phyloP scores from a whole-genome alignment of 2,329 filamentous ascomycete genomes.

The Apiospora phragmitis region DNA sequence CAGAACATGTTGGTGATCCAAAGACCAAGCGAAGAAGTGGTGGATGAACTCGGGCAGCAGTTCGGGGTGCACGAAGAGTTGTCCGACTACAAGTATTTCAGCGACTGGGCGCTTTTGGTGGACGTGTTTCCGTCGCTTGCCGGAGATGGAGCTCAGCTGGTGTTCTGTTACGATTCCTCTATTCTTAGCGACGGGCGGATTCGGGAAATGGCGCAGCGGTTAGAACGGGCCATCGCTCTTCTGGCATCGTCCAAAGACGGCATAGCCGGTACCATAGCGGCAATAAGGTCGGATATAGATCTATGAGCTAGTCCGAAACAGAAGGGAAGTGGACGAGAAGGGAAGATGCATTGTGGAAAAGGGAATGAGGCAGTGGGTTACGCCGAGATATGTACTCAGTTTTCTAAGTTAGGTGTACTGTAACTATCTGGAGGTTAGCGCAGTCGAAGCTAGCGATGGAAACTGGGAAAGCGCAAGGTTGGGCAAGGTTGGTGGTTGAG shows the following conservation, averaged over 20 bases:
- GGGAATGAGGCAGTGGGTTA: background rate
- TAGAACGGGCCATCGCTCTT: background rate
- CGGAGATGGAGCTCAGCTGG: background rate
- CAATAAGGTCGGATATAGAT: background rate
- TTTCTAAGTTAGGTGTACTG: no score
- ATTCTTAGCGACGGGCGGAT: background rate
- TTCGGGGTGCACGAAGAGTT: background rate
- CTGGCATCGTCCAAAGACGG: background rate
- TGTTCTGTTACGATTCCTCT: background rate
- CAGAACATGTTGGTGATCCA: background rate
- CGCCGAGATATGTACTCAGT: conserved; percentile 1
- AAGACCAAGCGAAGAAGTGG: background rate
- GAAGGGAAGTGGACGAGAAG: background rate
- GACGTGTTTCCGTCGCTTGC: background rate
- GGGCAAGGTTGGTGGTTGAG: background rate
- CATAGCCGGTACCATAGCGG: background rate
- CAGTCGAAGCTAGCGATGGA: background rate
- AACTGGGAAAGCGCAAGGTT: background rate
- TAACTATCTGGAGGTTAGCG: background rate
- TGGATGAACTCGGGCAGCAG: background rate
- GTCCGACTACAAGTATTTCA: background rate
- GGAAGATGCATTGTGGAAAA: background rate
- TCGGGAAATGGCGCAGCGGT: background rate
- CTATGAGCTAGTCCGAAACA: background rate
- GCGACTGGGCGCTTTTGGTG: background rate